Base-by-base conservation (phyloP, 441 rosid genomes). In the Manihot esculenta region DNA sequence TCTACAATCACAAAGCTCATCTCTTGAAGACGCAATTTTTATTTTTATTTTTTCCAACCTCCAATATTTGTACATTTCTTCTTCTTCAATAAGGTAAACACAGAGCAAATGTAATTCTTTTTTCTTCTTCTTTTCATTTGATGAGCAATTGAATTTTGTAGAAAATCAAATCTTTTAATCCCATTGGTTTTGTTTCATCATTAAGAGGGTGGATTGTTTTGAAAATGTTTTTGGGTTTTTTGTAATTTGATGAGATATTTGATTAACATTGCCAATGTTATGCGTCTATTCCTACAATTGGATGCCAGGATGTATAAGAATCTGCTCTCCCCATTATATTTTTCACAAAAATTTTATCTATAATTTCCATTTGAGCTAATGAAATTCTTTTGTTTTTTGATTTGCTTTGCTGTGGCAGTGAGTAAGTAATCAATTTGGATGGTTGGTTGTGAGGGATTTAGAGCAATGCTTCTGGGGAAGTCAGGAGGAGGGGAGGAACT, bases 401-500 rank as follows among this genome's bases (percentile, higher is more conserved):
- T 61, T 77, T 63, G 38, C 33, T 70, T 66, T 65, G 48, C 41
- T 56, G 70, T 23, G 11, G 69, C 27, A 48, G 72, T 10, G 55
- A 63, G 72, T 58, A 66, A 70, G 35, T 68, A 69, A 72, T 73
- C 30, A 71, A 68, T 70, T 56, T 67, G 60, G 49, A 75, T 77
- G 82, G 56, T 59, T 71, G 80, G 74, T 51, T 77, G 81, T 42
- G 59, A 41, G 62, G 76, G 62, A 73, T 64, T 82, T 72, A 26
- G 77, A 41, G 62, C 73, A 55, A 48, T 73, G 42, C 49, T 68
- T 64, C 66, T 79, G 78, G 75, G 71, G 82, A 88, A 74, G 75
- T 69, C 85, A 53, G 64, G 30, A 69, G 94, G 85, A 70, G 85
- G 70, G 48, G 89, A 81, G 27, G 95, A 92, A 68, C 78, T 87